Conservation (phyloP, 441 rosid genomes). For the Aleurites moluccanus region DNA sequence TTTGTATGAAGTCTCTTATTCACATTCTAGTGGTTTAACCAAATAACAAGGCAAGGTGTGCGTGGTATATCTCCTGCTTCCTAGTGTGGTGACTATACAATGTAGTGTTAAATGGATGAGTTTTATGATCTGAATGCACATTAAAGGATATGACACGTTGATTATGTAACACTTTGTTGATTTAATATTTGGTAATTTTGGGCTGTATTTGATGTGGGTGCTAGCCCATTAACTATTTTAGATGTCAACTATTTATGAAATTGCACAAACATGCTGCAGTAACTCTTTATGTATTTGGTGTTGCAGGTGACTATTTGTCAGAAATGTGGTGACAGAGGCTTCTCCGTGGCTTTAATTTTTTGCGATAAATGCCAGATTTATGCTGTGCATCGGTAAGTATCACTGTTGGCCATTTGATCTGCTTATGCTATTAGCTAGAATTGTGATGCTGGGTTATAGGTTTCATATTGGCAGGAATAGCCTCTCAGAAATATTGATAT, state of each 20-base stretch:
- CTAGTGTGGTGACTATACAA: neutral
- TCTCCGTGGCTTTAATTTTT: conserved; percentile 38
- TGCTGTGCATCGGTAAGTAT: conserved; percentile 55
- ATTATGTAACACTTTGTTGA: neutral
- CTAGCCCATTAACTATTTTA: neutral
- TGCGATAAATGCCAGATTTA: conserved; percentile 43
- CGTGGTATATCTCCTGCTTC: neutral
- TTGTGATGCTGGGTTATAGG: neutral
- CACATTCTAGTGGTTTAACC: too few relatives aligned
- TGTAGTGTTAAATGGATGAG: neutral
- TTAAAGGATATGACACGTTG: neutral
- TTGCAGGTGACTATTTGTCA: conserved; percentile 52
- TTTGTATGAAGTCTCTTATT: too few relatives aligned
- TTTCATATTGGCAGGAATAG: neutral
- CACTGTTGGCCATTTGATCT: conserved; percentile 1
- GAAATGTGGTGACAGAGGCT: conserved; percentile 57
- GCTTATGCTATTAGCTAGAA: neutral
- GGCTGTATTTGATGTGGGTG: neutral
- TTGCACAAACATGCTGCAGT: neutral
- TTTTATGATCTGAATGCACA: neutral
- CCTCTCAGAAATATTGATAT: neutral
- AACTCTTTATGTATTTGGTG: neutral
- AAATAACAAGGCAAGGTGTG: neutral
- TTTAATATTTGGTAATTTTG: neutral
- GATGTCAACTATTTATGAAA: neutral